A percentile compares a stretch with the other conserved stretches of the same genome.
These are phyloP conservation scores for Harrya chromipes DNA, from an alignment of 768 basidiomycete genomes.

Conservation along the genomic window DNA sequence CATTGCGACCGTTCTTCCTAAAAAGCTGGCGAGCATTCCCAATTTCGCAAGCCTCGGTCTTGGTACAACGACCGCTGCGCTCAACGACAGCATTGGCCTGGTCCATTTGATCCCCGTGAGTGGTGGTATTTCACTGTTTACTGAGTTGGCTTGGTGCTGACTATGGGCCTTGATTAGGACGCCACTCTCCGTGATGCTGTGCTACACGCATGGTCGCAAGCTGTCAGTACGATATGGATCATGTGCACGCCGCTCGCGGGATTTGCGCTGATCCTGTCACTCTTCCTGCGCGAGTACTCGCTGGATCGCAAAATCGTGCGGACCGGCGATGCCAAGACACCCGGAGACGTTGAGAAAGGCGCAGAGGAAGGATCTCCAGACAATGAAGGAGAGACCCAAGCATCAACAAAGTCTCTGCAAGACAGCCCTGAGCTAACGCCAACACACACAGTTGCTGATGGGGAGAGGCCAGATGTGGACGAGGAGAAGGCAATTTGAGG, in stretches of 20 bases:
- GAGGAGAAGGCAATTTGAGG: too few relatives aligned
- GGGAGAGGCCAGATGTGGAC: too few relatives aligned
- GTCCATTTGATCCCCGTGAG: slow-evolving; percentile 35
- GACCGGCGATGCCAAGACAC: slow-evolving; percentile 23
- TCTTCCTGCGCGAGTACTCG: slow-evolving; percentile 61
- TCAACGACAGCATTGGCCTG: slow-evolving; percentile 45
- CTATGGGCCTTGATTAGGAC: slow-evolving; percentile 36
- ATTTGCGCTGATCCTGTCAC: slow-evolving; percentile 45
- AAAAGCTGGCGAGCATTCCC: slow-evolving; percentile 33
- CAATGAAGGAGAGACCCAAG: too few relatives aligned
- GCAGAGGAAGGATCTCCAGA: not conserved
- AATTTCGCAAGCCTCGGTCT: slow-evolving; percentile 24
- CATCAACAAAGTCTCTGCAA: too few relatives aligned
- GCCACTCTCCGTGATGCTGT: slow-evolving; percentile 45
- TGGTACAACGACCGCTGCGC: slow-evolving; percentile 40
- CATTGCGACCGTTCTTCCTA: slow-evolving; percentile 50
- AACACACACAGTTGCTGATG: too few relatives aligned
- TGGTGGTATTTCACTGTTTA: not conserved
- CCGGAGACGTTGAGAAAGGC: slow-evolving; percentile 33
- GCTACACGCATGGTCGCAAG: slow-evolving; percentile 61
- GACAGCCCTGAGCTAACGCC: too few relatives aligned
- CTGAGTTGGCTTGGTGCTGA: not conserved
- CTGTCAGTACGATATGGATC: slow-evolving; percentile 64
- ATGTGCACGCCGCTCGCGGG: slow-evolving; percentile 58
- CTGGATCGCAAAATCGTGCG: slow-evolving; percentile 51